Base-by-base conservation (phyloP, 345 rosid genomes). In the Viola odorata region DNA sequence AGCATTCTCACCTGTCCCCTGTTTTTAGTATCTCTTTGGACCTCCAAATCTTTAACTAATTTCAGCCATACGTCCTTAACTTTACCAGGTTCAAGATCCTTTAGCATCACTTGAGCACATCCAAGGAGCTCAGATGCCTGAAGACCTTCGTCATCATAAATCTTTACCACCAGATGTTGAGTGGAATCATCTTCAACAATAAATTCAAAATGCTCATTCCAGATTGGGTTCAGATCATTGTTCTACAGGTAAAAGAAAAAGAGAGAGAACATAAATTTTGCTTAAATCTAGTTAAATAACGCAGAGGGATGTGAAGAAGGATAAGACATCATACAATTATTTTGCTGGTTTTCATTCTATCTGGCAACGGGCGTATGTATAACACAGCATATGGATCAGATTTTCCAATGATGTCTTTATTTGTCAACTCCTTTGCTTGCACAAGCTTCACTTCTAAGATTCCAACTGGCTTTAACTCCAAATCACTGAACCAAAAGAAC, bases 31-130 rank as follows among this genome's bases (percentile, higher is more conserved):
- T 95, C 99, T 83, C 98, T 85, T 70, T 88, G 96, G 78, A 95
- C 63, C 69, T 86, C 98, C 78, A 95, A 81, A 81, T 95, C 99
- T 79, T 95, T 95, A 60, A 95, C 98, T 68, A 95, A 79, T 71
- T 86, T 86, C 83, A 95, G 75, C 99, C 99, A 95, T 55, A 88
- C 86, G 81, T 91, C 99, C 78, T 91, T 95, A 73, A 91, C 96
- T 81, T 88, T 95, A 72, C 99, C 99, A 50, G 98, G 98, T 69
- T 84, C 87, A 71, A 95, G 99, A 64, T 83, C 94, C 52, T 77
- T 75, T 73, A 95, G 69, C 48, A 64, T 72, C 64, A 91, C 75
- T 67, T 88, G 94, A 72, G 96, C 87, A 64, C 98, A 95, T 59
- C 99, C 98, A 55, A 95, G 67, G 50, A 88, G 70, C 70, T 95